Percentiles rank a stretch among this genome's conserved stretches.
Evolutionary conservation across 1,139 yeast species (phyloP).

Genomic region (Eremothecium gossypii): DNA sequence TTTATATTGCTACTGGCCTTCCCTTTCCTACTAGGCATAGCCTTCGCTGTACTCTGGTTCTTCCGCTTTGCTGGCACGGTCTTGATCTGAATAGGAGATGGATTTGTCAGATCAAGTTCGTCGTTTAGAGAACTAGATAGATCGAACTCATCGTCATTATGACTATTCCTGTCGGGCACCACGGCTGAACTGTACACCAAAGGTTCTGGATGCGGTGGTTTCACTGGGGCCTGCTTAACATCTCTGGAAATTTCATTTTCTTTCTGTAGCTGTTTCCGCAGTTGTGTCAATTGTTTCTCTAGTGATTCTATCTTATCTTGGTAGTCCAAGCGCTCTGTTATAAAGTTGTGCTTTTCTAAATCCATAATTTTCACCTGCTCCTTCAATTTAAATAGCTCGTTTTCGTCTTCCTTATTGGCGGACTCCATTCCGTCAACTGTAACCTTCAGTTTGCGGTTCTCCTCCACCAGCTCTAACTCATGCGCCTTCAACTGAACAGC

Average conservation of each 20-base stretch:
- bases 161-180: background rate
- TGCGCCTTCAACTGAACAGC: slow-evolving; percentile 26
- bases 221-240: slow-evolving; percentile 1
- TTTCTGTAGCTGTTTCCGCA: slow-evolving; percentile 13
- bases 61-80: slow-evolving; percentile 12
- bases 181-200: background rate
- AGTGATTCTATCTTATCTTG: slow-evolving; percentile 20
- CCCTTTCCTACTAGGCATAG: slow-evolving; percentile 11
- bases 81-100: slow-evolving; percentile 22
- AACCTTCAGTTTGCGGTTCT: slow-evolving; percentile 19
- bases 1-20: slow-evolving; percentile 10
- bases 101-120: slow-evolving; percentile 26
- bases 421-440: slow-evolving; percentile 14
- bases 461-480: slow-evolving; percentile 27
- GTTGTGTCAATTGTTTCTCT: slow-evolving; percentile 10
- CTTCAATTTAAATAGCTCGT: slow-evolving; percentile 17
- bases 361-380: slow-evolving; percentile 17
- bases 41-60: slow-evolving; percentile 10
- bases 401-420: slow-evolving; percentile 14
- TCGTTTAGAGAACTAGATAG: slow-evolving; percentile 26
- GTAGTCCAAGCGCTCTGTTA: slow-evolving; percentile 21
- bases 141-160: slow-evolving; percentile 23
- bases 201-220: background rate
- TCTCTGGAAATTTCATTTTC: slow-evolving; percentile 5
- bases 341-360: slow-evolving; percentile 18